Percentiles rank a stretch among this genome's conserved stretches.
These are phyloP conservation scores for Carpinus viminea DNA, from an alignment of 306 rosid species.

Conservation along the genomic window DNA sequence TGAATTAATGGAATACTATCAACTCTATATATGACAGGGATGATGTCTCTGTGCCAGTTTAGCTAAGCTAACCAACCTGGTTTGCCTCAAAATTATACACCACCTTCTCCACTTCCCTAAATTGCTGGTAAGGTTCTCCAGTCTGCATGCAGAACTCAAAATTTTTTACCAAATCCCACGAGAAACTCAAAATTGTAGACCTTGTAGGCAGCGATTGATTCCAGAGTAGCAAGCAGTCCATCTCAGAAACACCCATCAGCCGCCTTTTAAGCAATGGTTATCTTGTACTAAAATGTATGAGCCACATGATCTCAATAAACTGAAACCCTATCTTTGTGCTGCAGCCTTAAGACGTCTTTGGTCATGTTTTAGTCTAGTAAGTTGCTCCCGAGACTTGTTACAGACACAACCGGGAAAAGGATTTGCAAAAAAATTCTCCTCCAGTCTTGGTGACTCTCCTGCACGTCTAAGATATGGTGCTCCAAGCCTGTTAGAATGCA, in stretches of 20 bases:
- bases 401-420: conserved; percentile 95
- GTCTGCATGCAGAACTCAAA: conserved; percentile 40
- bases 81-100: conserved; percentile 44
- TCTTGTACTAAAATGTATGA: conserved; percentile 18
- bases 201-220: conserved; percentile 37
- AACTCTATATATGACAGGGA: conserved; percentile 34
- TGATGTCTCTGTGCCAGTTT: conserved; percentile 38
- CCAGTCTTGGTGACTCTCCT: conserved; percentile 78
- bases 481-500: conserved; percentile 75
- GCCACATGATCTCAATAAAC: conserved; percentile 17
- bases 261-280: conserved; percentile 35
- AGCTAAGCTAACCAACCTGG: conserved; percentile 39
- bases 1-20: conserved; percentile 45
- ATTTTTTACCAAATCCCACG: conserved; percentile 25
- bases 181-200: conserved; percentile 32
- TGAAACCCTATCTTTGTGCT: conserved; percentile 44
- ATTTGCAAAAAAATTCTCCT: conserved; percentile 93
- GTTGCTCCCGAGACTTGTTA: conserved; percentile 50
- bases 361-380: conserved; percentile 33
- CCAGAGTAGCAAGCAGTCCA: conserved; percentile 34
- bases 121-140: conserved; percentile 25
- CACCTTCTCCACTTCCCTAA: conserved; percentile 31
- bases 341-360: conserved; percentile 32
- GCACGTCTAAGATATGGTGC: conserved; percentile 68
- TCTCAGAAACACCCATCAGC: conserved; percentile 36